Conservation (phyloP, 2,329 filamentous ascomycete species). For the Xylaria hypoxylon region DNA sequence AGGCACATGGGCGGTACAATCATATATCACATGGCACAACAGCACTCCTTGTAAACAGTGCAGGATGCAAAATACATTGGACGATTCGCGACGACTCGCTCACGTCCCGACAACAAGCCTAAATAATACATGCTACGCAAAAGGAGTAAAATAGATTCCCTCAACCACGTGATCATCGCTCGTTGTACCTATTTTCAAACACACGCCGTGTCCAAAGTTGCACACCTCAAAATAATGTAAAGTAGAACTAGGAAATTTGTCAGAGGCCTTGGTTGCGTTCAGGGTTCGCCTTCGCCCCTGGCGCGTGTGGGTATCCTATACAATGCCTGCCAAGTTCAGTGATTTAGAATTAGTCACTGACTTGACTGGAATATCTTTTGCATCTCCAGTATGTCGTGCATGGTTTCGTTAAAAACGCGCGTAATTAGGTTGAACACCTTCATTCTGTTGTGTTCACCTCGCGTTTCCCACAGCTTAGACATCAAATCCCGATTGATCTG, state of each 20-base stretch:
- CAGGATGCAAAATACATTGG: slow-evolving; percentile 4
- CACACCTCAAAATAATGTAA: slow-evolving; percentile 9
- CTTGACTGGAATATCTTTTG: slow-evolving; percentile 60
- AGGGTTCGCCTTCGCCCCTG: slow-evolving; percentile 5
- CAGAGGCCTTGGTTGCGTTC: not conserved
- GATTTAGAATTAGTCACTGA: slow-evolving; percentile 47
- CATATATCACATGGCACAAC: slow-evolving; percentile 14
- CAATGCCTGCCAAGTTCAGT: not conserved
- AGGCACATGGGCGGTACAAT: slow-evolving; percentile 1
- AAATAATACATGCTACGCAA: slow-evolving; percentile 29
- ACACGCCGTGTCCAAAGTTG: slow-evolving; percentile 13
- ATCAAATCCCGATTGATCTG: slow-evolving; percentile 92
- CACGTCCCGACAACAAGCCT: not conserved
- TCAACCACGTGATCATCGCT: slow-evolving; percentile 18
- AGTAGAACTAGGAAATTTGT: slow-evolving; percentile 13
- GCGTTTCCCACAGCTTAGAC: slow-evolving; percentile 85
- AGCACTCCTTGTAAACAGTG: not conserved
- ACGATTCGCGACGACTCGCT: not conserved
- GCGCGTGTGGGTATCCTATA: not conserved
- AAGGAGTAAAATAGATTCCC: slow-evolving; percentile 8
- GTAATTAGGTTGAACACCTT: slow-evolving; percentile 73
- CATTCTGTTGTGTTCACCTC: slow-evolving; percentile 85
- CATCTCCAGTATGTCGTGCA: slow-evolving; percentile 72
- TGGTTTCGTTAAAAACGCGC: slow-evolving; percentile 79
- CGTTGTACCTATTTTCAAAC: slow-evolving; percentile 23